Conservation (phyloP, 108 stramenopile genomes). For the Fistulifera solaris region DNA sequence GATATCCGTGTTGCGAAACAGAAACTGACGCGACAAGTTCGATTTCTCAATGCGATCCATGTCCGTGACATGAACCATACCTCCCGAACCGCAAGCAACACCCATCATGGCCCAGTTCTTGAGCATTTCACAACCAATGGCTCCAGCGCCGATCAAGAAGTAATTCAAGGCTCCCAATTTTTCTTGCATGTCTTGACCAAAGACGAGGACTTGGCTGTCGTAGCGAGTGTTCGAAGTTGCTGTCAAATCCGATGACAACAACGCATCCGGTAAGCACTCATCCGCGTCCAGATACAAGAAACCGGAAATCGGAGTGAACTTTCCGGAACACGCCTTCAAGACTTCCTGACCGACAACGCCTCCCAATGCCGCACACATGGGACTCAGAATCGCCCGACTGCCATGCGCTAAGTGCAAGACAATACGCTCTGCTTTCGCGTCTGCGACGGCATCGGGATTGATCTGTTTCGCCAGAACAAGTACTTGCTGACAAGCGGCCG, state of each 20-base stretch:
- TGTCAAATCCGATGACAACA: slow-evolving; percentile 51
- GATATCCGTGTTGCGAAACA: slow-evolving; percentile 94
- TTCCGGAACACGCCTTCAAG: slow-evolving; percentile 96
- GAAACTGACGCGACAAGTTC: slow-evolving; percentile 94
- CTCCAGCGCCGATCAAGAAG: slow-evolving; percentile 97
- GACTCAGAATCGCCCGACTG: slow-evolving; percentile 76
- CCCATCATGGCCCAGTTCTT: slow-evolving; percentile 99
- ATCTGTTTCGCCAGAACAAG: slow-evolving; percentile 55
- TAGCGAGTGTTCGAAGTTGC: slow-evolving; percentile 59
- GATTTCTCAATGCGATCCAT: slow-evolving; percentile 99
- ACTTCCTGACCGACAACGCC: slow-evolving; percentile 99
- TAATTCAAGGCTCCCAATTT: slow-evolving; percentile 67
- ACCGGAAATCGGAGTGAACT: slow-evolving; percentile 95
- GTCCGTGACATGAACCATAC: slow-evolving; percentile 91
- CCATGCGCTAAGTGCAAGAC: slow-evolving; percentile 73
- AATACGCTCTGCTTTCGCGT: slow-evolving; percentile 41
- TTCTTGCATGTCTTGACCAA: slow-evolving; percentile 71
- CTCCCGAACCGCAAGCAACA: slow-evolving; percentile 77
- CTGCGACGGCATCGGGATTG: slow-evolving; percentile 33
- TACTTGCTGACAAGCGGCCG: slow-evolving; percentile 55
- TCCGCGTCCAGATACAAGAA: slow-evolving; percentile 96
- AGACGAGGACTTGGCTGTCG: slow-evolving; percentile 78
- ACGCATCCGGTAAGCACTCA: slow-evolving; percentile 85
- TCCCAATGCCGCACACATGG: slow-evolving; percentile 94
- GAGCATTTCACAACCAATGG: slow-evolving; percentile 99